Conservation (phyloP, 192 early-diverging fungal species). For the Backusella macrospora region DNA sequence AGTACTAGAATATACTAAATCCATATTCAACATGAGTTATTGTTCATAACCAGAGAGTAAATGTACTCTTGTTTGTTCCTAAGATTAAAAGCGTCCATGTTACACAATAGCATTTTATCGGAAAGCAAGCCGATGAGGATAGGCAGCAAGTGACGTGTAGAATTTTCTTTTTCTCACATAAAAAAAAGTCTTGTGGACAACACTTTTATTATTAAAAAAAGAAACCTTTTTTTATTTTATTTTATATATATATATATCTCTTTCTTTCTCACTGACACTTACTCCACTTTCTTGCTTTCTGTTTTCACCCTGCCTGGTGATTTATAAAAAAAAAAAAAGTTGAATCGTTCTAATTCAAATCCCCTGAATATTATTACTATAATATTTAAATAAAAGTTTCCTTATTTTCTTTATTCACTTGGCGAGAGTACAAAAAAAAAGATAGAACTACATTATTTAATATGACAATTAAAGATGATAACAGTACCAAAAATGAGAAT, state of each 20-base stretch:
- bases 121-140: not conserved
- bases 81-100: not conserved
- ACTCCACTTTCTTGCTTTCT: slow-evolving; percentile 7
- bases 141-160: not conserved
- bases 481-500: no score
- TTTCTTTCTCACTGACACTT: not conserved
- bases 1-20: no score
- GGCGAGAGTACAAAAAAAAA: no score
- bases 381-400: not conserved
- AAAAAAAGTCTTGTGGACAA: not conserved
- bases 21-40: no score
- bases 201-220: not conserved
- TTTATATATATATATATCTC: no score
- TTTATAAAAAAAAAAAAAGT: slow-evolving; percentile 13
- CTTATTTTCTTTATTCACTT: no score
- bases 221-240: not conserved
- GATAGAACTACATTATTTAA: no score
- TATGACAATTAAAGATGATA: not conserved
- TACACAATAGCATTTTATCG: not conserved
- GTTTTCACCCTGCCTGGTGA: not conserved
- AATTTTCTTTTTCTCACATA: slow-evolving; percentile 2
- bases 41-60: no score
- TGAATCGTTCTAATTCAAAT: slow-evolving; percentile 6
- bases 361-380: not conserved
- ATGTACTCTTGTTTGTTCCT: not conserved